Conservation (phyloP, 768 basidiomycete genomes). For the Lyophyllum atratum region DNA sequence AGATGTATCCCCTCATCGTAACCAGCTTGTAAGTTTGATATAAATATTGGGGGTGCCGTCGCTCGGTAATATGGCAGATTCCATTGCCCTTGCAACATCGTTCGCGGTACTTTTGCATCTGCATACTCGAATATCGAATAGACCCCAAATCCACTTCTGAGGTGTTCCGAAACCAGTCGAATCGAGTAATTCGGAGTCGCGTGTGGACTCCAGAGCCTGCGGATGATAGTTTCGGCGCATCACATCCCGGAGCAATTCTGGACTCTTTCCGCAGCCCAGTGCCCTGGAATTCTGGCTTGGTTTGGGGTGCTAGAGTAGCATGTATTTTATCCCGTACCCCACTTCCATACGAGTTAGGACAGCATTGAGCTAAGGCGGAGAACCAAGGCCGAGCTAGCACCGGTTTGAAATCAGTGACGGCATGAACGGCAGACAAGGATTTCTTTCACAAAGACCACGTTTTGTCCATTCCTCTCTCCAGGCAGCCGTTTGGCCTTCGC, state of each 20-base stretch:
- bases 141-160: too few species aligned
- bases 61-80: too few species aligned
- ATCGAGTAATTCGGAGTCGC: too few species aligned
- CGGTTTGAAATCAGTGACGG: slow-evolving; percentile 3
- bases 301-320: background rate
- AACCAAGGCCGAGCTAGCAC: slow-evolving; percentile 9
- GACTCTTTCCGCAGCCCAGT: background rate
- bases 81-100: too few species aligned
- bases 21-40: too few species aligned
- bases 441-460: slow-evolving; percentile 10
- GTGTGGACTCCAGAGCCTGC: too few species aligned
- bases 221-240: background rate
- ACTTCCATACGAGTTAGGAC: background rate
- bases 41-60: too few species aligned
- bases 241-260: background rate
- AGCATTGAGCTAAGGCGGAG: background rate
- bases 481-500: slow-evolving; percentile 1
- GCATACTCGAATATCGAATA: too few species aligned
- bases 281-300: background rate
- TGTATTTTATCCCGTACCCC: background rate
- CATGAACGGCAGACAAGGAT: slow-evolving; percentile 6
- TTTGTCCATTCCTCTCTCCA: slow-evolving; percentile 6
- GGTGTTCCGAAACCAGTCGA: too few species aligned
- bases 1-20: too few species aligned
- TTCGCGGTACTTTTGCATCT: too few species aligned